Conservation (phyloP, 176 grass and related monocot species). For the Phoenix roebelenii region DNA sequence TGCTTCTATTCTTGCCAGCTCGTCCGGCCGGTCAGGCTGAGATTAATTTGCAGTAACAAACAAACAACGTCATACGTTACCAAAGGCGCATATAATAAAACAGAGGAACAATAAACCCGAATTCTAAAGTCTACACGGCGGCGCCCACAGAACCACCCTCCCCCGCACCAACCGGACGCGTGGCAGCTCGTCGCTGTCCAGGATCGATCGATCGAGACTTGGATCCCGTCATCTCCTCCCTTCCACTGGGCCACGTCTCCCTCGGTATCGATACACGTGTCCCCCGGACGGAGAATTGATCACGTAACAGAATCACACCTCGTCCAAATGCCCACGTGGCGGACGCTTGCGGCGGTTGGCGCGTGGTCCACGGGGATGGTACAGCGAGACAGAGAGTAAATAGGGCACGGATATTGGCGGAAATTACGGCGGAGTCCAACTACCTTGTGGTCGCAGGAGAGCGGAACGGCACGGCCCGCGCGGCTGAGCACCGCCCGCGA, state of each 20-base stretch:
- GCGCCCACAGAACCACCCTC: too few species aligned
- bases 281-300: background rate
- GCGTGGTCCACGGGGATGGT: background rate
- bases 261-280: too few species aligned
- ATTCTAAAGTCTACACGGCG: too few species aligned
- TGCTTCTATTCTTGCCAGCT: slow-evolving; percentile 58
- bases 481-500: slow-evolving; percentile 74
- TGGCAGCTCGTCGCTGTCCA: too few species aligned
- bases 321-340: background rate
- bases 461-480: slow-evolving; percentile 25
- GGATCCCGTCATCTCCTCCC: too few species aligned
- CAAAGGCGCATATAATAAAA: too few species aligned
- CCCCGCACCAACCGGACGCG: too few species aligned
- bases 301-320: slow-evolving; percentile 10
- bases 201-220: too few species aligned
- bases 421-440: too few species aligned
- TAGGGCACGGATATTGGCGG: too few species aligned
- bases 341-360: background rate
- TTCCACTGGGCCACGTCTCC: too few species aligned
- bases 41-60: background rate
- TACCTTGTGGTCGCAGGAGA: slow-evolving; percentile 91
- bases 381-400: background rate
- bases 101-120: too few species aligned
- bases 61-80: background rate
- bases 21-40: slow-evolving; percentile 69